These are phyloP conservation scores for Talaromyces sp. DNA, from an alignment of 2,329 filamentous ascomycete genomes.

Conservation along the genomic window DNA sequence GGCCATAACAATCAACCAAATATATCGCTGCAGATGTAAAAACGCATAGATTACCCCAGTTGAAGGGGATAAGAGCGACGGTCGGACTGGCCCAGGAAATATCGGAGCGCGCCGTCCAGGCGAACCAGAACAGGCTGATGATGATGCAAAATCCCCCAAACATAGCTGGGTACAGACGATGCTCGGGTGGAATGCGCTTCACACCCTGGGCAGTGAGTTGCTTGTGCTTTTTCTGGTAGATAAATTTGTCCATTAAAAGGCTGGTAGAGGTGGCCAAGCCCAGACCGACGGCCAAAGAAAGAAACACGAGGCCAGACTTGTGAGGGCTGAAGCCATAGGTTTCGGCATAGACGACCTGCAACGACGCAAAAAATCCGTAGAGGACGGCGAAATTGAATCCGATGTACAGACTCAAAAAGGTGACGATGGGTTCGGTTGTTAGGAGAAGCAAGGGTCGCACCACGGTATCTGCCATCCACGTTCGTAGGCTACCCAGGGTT, in stretches of 20 bases:
- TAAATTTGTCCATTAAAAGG: constrained; percentile 15
- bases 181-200: constrained; percentile 12
- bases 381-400: constrained; percentile 70
- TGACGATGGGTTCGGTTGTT: constrained; percentile 63
- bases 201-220: not conserved
- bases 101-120: not conserved
- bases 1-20: constrained; percentile 9
- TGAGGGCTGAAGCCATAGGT: constrained; percentile 53
- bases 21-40: constrained; percentile 4
- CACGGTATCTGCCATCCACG: constrained; percentile 22
- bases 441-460: constrained; percentile 57
- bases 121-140: constrained; percentile 13
- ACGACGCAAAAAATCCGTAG: constrained; percentile 79
- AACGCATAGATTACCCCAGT: not conserved
- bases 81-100: not conserved
- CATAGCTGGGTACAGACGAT: constrained; percentile 17
- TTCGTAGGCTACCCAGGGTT: not conserved
- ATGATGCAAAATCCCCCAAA: constrained; percentile 15
- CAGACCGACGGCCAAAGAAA: constrained; percentile 70
- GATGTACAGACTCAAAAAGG: constrained; percentile 63
- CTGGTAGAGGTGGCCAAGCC: constrained; percentile 27
- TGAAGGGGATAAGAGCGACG: not conserved
- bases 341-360: constrained; percentile 66
- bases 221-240: constrained; percentile 8
- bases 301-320: constrained; percentile 67